These are phyloP conservation scores for Crucihimalaya himalaica DNA, from an alignment of 345 rosid species.

Conservation along the genomic window DNA sequence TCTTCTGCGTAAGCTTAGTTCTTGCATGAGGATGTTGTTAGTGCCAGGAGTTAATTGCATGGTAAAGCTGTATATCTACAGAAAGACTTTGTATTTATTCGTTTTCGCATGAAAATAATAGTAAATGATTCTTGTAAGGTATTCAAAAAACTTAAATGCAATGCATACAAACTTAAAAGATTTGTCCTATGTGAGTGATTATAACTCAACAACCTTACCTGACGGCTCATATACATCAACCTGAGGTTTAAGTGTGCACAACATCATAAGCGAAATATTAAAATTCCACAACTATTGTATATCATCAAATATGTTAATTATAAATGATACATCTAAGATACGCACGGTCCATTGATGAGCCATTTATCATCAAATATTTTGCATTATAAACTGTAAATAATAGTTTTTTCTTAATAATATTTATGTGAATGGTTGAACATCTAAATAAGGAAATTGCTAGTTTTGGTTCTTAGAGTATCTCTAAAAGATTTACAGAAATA, in stretches of 20 bases:
- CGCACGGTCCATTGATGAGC: too few relatives aligned
- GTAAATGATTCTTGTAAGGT: slow-evolving; percentile 26
- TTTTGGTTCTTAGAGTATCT: neutral
- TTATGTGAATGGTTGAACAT: too few relatives aligned
- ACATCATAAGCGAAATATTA: too few relatives aligned
- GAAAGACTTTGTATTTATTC: slow-evolving; percentile 20
- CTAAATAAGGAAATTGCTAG: neutral
- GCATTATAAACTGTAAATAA: too few relatives aligned
- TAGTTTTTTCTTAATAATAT: too few relatives aligned
- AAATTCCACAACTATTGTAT: too few relatives aligned
- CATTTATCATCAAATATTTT: too few relatives aligned
- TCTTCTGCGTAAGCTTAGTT: slow-evolving; percentile 20
- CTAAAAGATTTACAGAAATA: neutral
- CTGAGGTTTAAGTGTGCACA: too few relatives aligned
- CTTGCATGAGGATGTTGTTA: slow-evolving; percentile 35
- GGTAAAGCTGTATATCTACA: slow-evolving; percentile 29
- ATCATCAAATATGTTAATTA: too few relatives aligned
- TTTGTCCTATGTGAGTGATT: neutral
- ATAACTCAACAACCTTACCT: neutral
- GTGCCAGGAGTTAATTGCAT: slow-evolving; percentile 10
- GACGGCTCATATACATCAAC: neutral
- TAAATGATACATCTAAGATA: too few relatives aligned
- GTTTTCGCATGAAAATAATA: slow-evolving; percentile 18
- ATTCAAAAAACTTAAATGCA: neutral
- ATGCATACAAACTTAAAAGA: neutral